Percentiles rank a stretch among this genome's conserved stretches.
phyloP scores from a whole-genome alignment of 2,329 filamentous ascomycete species.

The Xylariaceae sp. region DNA sequence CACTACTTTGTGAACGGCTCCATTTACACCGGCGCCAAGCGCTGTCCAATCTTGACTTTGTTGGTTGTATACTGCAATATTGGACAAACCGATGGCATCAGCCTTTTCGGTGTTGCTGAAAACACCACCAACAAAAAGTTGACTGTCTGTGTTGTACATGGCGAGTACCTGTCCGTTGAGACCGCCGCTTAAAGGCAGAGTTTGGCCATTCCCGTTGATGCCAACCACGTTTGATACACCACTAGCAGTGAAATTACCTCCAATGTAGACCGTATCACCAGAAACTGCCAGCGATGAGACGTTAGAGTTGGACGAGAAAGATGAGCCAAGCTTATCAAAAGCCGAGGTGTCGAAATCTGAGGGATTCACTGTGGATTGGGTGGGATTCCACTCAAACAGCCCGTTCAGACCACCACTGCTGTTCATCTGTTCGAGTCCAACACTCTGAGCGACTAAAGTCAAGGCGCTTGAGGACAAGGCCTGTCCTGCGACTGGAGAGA shows the following conservation, averaged over 20 bases:
- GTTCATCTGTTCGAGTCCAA: slow-evolving; percentile 71
- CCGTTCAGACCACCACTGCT: slow-evolving; percentile 82
- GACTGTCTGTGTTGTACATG: slow-evolving; percentile 62
- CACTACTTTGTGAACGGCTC: slow-evolving; percentile 69
- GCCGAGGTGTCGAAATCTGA: slow-evolving; percentile 66
- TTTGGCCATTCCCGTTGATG: slow-evolving; percentile 60
- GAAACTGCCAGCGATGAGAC: slow-evolving; percentile 66
- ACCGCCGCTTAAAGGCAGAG: slow-evolving; percentile 63
- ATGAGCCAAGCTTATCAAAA: slow-evolving; percentile 71
- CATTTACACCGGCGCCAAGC: slow-evolving; percentile 82
- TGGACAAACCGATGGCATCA: slow-evolving; percentile 61
- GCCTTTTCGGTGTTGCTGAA: slow-evolving; percentile 71
- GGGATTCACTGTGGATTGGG: slow-evolving; percentile 51
- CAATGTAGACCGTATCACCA: slow-evolving; percentile 67
- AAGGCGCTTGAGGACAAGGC: slow-evolving; percentile 49
- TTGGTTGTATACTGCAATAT: slow-evolving; percentile 73
- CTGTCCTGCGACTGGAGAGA: slow-evolving; percentile 66
- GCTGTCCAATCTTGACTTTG: slow-evolving; percentile 67
- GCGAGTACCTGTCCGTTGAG: slow-evolving; percentile 75
- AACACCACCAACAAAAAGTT: slow-evolving; percentile 76
- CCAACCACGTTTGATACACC: slow-evolving; percentile 72
- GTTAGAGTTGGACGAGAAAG: slow-evolving; percentile 62
- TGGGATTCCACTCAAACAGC: slow-evolving; percentile 82
- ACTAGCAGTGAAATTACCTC: slow-evolving; percentile 74
- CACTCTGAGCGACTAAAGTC: slow-evolving; percentile 83